These are phyloP conservation scores for Acanthamoeba lenticulata DNA, from an alignment of 208 protist species.

Conservation along the genomic window DNA sequence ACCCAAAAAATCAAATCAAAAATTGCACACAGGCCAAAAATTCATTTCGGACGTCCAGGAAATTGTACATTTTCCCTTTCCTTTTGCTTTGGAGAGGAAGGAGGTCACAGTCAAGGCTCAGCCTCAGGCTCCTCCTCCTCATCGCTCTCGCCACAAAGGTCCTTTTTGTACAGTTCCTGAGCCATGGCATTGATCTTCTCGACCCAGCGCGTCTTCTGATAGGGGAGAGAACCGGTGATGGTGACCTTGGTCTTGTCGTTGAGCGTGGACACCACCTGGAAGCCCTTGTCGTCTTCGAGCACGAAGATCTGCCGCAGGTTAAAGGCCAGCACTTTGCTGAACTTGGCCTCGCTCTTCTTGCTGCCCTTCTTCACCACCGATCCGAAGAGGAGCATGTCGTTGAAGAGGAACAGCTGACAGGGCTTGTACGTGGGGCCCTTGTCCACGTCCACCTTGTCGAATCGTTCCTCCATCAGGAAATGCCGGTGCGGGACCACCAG, in stretches of 20 bases:
- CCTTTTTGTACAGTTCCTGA: neutral
- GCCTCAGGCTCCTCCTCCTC: neutral
- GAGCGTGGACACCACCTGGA: constrained; percentile 10
- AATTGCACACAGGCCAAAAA: no score
- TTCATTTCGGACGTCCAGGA: no score
- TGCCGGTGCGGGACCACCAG: neutral
- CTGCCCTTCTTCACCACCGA: neutral
- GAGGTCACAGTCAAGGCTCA: no score
- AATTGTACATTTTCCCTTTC: neutral
- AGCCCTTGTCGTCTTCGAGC: neutral
- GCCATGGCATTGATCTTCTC: constrained; percentile 22
- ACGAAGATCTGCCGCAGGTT: constrained; percentile 1
- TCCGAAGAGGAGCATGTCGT: neutral
- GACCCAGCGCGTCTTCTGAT: neutral
- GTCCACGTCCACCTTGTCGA: neutral
- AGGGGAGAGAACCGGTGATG: neutral
- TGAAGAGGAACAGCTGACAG: constrained; percentile 19
- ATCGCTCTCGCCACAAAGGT: neutral
- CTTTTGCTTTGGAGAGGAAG: no score
- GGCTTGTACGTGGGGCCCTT: neutral
- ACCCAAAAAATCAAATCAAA: no score
- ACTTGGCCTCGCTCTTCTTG: constrained; percentile 17
- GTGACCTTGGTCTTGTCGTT: constrained; percentile 40
- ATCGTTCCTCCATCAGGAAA: neutral
- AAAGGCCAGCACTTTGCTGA: neutral